Percentiles rank a stretch among this genome's conserved stretches.
Evolutionary conservation across 2,329 filamentous ascomycete genomes (phyloP).

Genomic region (Geoglossum cookeanum): DNA sequence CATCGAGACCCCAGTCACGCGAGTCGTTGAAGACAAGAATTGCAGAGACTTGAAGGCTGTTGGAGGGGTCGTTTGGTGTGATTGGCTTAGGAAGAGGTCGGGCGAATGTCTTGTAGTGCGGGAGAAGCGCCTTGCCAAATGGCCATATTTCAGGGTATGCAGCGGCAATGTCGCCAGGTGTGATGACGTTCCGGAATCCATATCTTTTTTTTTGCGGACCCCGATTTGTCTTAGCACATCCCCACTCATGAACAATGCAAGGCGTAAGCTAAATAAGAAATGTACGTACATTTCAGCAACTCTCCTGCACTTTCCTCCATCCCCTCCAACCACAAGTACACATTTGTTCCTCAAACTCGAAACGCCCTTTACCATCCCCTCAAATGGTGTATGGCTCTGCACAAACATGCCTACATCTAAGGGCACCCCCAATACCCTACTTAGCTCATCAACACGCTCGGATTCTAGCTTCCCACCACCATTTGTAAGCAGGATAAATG

Average conservation of each 20-base stretch:
- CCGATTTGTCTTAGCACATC: background rate
- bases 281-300: conserved; percentile 45
- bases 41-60: conserved; percentile 61
- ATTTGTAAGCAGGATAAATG: conserved; percentile 91
- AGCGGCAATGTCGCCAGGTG: conserved; percentile 63
- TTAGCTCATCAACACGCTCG: conserved; percentile 52
- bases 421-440: conserved; percentile 41
- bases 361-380: conserved; percentile 41
- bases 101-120: conserved; percentile 39
- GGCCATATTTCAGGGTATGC: conserved; percentile 65
- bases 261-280: conserved; percentile 1
- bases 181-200: conserved; percentile 67
- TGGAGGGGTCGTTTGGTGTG: conserved; percentile 25
- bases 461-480: conserved; percentile 73
- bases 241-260: background rate
- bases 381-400: conserved; percentile 81
- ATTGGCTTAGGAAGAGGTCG: conserved; percentile 36
- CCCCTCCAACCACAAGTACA: conserved; percentile 55
- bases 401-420: conserved; percentile 55
- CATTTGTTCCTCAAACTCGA: conserved; percentile 35
- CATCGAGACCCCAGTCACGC: conserved; percentile 85
- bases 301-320: conserved; percentile 43
- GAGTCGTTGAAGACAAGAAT: conserved; percentile 93
- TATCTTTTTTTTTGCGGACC: conserved; percentile 24
- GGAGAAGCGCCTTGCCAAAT: conserved; percentile 48